A percentile compares a stretch with the other conserved stretches of the same genome.
These are phyloP conservation scores for Colletotrichum tofieldiae DNA, from an alignment of 2,329 filamentous ascomycete genomes.

Conservation along the genomic window DNA sequence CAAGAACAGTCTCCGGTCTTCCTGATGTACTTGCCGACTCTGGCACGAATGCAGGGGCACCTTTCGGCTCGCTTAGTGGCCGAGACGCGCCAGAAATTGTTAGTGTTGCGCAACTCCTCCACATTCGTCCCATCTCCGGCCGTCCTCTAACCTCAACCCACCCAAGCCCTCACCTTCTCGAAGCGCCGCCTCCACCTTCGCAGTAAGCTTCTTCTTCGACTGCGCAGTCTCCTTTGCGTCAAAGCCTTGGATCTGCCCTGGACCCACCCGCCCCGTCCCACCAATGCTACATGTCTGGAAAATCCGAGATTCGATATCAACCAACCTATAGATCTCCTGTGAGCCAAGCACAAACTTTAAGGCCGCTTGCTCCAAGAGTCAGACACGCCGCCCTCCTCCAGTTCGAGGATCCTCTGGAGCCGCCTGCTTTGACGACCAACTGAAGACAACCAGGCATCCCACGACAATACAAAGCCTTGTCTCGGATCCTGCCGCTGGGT, in stretches of 20 bases:
- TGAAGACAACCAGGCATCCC: slow-evolving; percentile 24
- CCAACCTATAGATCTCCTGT: slow-evolving; percentile 26
- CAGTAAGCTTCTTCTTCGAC: slow-evolving; percentile 24
- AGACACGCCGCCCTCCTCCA: background rate
- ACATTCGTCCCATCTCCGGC: slow-evolving; percentile 38
- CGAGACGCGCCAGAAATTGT: slow-evolving; percentile 41
- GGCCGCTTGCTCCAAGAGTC: background rate
- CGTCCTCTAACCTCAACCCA: slow-evolving; percentile 34
- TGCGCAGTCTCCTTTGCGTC: background rate
- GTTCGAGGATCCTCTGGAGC: background rate
- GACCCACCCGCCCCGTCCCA: background rate
- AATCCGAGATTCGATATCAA: slow-evolving; percentile 25
- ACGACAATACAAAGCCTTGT: slow-evolving; percentile 27
- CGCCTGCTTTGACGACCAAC: slow-evolving; percentile 4
- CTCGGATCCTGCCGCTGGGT: slow-evolving; percentile 36
- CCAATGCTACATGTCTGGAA: slow-evolving; percentile 30
- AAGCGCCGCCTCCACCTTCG: slow-evolving; percentile 30
- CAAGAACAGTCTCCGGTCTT: background rate
- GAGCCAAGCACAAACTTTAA: slow-evolving; percentile 29
- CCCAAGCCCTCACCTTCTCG: slow-evolving; percentile 30
- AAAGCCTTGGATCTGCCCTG: slow-evolving; percentile 21
- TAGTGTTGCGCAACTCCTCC: slow-evolving; percentile 42
- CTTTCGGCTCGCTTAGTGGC: slow-evolving; percentile 41
- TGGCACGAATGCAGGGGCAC: slow-evolving; percentile 30
- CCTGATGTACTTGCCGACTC: slow-evolving; percentile 13